Evolutionary conservation across 2,329 filamentous ascomycete genomes (phyloP).

Genomic region (Rugonectria rugulosa): DNA sequence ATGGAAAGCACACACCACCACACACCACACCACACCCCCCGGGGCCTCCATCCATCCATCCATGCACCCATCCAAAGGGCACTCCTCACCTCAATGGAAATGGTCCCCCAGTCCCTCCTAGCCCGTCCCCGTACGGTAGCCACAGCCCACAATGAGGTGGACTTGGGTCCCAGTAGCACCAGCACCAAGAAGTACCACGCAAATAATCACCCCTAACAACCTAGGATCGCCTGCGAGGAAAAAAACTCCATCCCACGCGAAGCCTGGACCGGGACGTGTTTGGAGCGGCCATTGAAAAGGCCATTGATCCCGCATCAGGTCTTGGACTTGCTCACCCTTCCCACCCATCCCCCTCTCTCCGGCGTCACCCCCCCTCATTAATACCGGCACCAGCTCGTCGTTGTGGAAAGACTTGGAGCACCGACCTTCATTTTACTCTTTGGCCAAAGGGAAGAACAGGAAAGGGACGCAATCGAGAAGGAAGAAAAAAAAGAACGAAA

Average conservation of each 20-base stretch:
- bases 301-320: constrained; percentile 46
- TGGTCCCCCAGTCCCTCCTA: constrained; percentile 4
- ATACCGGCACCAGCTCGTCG: constrained; percentile 19
- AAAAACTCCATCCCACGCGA: constrained; percentile 38
- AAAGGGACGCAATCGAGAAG: no score
- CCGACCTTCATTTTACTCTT: background rate
- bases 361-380: constrained; percentile 9
- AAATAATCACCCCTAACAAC: constrained; percentile 46
- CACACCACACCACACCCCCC: no score
- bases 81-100: background rate
- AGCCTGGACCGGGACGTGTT: constrained; percentile 34
- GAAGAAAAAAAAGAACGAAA: constrained; percentile 11
- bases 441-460: no score
- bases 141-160: constrained; percentile 3
- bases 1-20: no score
- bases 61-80: constrained; percentile 1
- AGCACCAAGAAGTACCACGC: constrained; percentile 33
- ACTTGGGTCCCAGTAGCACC: constrained; percentile 15
- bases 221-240: constrained; percentile 37
- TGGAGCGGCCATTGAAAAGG: constrained; percentile 51
- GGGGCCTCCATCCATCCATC: no score
- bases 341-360: constrained; percentile 37
- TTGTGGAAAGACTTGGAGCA: constrained; percentile 12
- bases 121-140: constrained; percentile 3
- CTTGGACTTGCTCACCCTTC: constrained; percentile 39